Evolutionary conservation across 2,329 filamentous ascomycete genomes (phyloP).

Genomic region (Pestalotiopsis sp.): DNA sequence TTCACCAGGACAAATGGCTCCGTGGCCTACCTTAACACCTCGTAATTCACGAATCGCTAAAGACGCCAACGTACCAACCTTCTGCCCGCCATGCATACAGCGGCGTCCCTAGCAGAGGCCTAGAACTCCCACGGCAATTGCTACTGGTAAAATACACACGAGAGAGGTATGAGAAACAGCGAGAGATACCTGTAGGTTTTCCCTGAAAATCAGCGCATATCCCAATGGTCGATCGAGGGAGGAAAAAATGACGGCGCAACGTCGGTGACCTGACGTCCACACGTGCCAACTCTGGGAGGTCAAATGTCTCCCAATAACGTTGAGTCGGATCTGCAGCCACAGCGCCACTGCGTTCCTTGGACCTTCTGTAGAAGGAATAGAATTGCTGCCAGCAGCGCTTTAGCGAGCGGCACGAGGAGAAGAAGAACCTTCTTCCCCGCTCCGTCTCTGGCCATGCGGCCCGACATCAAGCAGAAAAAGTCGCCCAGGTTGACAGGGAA

Average conservation of each 20-base stretch:
- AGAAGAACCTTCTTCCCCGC: not conserved
- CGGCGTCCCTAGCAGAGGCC: not conserved
- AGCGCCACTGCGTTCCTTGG: constrained; percentile 6
- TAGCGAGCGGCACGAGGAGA: not conserved
- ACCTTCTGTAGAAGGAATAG: constrained; percentile 13
- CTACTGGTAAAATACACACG: not conserved
- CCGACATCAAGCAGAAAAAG: not conserved
- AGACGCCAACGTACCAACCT: not conserved
- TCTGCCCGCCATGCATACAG: not conserved
- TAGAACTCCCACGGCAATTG: not conserved
- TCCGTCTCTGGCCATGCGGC: constrained; percentile 1
- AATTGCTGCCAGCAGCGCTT: not conserved
- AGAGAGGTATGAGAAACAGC: not conserved
- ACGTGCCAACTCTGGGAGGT: not conserved
- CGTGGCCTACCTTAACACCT: not conserved
- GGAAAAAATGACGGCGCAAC: not conserved
- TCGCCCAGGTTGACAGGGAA: not conserved
- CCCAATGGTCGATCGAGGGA: not conserved
- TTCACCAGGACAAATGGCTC: too few relatives aligned
- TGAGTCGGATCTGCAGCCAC: constrained; percentile 12
- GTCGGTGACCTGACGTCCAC: not conserved
- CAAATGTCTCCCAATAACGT: not conserved
- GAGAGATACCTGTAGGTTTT: not conserved
- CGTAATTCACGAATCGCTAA: not conserved
- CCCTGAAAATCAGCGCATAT: not conserved